Percentiles rank a stretch among this genome's conserved stretches.
phyloP scores from a whole-genome alignment of 768 basidiomycete genomes.

The Phanerodontia chrysosporium region DNA sequence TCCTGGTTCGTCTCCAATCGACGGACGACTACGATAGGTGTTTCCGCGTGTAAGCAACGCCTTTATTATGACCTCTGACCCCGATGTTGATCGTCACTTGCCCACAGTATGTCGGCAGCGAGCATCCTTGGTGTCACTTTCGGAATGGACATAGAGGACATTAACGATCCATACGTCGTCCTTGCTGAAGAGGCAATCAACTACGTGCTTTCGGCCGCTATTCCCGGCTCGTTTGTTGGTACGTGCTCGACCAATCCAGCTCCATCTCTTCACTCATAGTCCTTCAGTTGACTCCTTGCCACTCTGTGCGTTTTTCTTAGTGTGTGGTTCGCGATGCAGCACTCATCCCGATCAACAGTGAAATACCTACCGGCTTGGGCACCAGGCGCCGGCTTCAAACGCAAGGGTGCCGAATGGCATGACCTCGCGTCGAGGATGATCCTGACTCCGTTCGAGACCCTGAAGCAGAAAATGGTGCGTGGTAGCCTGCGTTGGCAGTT shows the following conservation, averaged over 20 bases:
- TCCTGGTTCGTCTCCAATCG: slow-evolving; percentile 23
- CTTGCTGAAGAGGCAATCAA: slow-evolving; percentile 9
- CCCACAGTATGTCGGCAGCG: slow-evolving; percentile 11
- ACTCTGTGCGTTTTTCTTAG: slow-evolving; percentile 2
- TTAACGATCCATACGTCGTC: slow-evolving; percentile 14
- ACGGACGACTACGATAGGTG: slow-evolving; percentile 19
- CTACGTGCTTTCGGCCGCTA: too few relatives aligned
- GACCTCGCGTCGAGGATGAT: background rate
- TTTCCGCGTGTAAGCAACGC: background rate
- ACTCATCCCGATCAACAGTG: slow-evolving; percentile 5
- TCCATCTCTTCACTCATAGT: background rate
- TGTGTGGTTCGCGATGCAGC: background rate
- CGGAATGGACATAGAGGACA: slow-evolving; percentile 13
- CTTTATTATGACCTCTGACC: too few relatives aligned
- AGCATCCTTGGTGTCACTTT: slow-evolving; percentile 13
- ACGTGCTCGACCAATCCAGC: background rate
- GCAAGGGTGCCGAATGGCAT: slow-evolving; percentile 7
- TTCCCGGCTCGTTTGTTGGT: background rate
- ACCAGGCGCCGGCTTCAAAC: slow-evolving; percentile 18
- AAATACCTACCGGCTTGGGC: slow-evolving; percentile 20
- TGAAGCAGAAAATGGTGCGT: slow-evolving; percentile 12
- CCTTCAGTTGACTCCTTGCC: slow-evolving; percentile 9
- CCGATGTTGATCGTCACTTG: too few relatives aligned
- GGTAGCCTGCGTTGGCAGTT: background rate
- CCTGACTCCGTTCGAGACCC: slow-evolving; percentile 8